Percentiles rank a stretch among this genome's conserved stretches.
phyloP scores from a whole-genome alignment of 169 alveolate genomes.

The Babesia sp. region DNA sequence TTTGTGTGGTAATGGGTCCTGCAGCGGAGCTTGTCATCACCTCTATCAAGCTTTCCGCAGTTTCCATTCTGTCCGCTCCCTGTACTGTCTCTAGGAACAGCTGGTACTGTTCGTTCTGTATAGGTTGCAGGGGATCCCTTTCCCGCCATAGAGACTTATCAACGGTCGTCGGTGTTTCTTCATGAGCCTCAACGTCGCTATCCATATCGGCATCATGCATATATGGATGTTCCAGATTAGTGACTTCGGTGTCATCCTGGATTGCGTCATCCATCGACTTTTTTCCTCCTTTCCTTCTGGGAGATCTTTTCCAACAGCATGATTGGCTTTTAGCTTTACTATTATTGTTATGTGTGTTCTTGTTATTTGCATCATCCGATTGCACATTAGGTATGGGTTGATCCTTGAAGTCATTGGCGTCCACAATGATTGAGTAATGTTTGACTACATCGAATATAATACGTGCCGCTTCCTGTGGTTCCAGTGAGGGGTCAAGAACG shows the following conservation, averaged over 20 bases:
- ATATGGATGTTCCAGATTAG: no score
- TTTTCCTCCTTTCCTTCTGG: no score
- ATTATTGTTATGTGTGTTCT: background rate
- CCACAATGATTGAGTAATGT: constrained; percentile 37
- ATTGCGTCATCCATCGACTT: background rate
- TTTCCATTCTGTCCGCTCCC: constrained; percentile 33
- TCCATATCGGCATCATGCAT: no score
- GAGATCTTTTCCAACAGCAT: no score
- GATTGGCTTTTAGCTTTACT: background rate
- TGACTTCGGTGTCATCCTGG: background rate
- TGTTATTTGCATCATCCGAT: background rate
- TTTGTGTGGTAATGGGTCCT: constrained; percentile 9
- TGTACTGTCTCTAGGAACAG: constrained; percentile 45
- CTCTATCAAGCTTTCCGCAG: constrained; percentile 9
- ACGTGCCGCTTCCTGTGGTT: constrained; percentile 8
- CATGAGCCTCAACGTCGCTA: background rate
- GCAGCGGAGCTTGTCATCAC: background rate
- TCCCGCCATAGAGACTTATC: constrained; percentile 9
- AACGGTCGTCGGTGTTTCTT: background rate
- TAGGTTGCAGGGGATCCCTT: background rate
- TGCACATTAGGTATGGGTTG: background rate
- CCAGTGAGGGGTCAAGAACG: constrained; percentile 8
- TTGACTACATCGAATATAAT: constrained; percentile 42
- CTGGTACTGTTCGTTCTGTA: constrained; percentile 29
- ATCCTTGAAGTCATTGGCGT: background rate